Base-by-base conservation (phyloP, 352 stramenopile genomes). In the Globisporangium okanoganense region DNA sequence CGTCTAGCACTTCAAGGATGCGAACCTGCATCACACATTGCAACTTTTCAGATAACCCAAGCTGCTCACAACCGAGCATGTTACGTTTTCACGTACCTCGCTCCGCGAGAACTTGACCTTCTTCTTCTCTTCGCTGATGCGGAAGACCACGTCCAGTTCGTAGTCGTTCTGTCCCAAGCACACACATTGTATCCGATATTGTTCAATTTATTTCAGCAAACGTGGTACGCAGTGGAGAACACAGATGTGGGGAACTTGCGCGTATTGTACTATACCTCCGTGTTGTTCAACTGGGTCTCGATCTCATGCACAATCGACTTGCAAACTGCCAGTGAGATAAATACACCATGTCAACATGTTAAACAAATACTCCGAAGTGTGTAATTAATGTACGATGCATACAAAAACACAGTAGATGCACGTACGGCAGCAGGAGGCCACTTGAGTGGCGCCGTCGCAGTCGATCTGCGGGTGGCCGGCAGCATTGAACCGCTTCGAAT, bases 71-170 rank as follows among this genome's bases (percentile, higher is more conserved):
- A 14, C 14, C 13, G n/a, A 16, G 20, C 35, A 58, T 16, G 8
- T 41, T 40, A 16, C 13, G 13, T n/a, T n/a, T n/a, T 43, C 13
- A 57, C 52, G 10, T 13, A 87, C 82, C 67, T 94, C 85, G 36
- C 85, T 94, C 44, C 82, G 85, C 12, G 85, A 90, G 56, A 82
- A 94, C 63, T 82, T 88, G 61, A 94, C 80, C 54, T 87, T 82
- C 64, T 91, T 91, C 69, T 94, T 94, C 71, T 91, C 79, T 66
- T 94, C 85, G 45, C 85, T 94, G 66, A 94, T 90, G 45, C 85
- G 81, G 62, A 88, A 94, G 8, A 94, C 85, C 1, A 94, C 76
- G 18, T 92, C 85, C 53, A 94, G 77, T n/a, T 91, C 78, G 50
- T 94, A 71, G 59, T 94, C 82, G 56, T 92, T 72, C 81, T 90